These are phyloP conservation scores for Fimicolochytrium jonesii DNA, from an alignment of 192 early-diverging fungal species.

Conservation along the genomic window DNA sequence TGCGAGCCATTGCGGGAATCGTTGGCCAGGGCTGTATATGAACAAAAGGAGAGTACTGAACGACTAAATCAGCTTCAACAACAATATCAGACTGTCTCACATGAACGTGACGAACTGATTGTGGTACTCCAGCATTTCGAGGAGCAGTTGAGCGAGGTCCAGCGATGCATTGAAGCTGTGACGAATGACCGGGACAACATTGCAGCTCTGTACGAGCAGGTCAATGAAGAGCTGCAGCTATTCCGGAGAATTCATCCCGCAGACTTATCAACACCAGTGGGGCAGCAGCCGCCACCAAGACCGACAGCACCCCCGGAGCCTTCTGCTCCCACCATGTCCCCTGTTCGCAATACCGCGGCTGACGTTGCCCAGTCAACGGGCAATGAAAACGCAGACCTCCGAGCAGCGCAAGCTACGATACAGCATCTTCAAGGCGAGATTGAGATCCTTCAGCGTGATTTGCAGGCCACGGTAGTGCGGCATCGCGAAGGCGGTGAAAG, in stretches of 20 bases:
- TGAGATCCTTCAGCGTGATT: slow-evolving; percentile 30
- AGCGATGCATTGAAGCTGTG: slow-evolving; percentile 26
- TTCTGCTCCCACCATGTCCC: slow-evolving; percentile 7
- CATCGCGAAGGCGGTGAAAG: slow-evolving; percentile 29
- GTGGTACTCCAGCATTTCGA: slow-evolving; percentile 37
- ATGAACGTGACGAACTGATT: slow-evolving; percentile 43
- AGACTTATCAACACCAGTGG: neutral
- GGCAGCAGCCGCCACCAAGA: slow-evolving; percentile 2
- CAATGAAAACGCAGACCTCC: neutral
- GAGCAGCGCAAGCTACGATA: too few species aligned
- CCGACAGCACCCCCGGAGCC: slow-evolving; percentile 11
- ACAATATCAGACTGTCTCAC: too few species aligned
- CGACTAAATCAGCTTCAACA: too few species aligned
- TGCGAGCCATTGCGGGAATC: too few species aligned
- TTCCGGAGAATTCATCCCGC: neutral
- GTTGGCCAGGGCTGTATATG: too few species aligned
- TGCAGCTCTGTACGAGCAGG: slow-evolving; percentile 38
- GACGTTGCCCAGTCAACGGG: neutral
- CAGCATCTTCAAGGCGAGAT: slow-evolving; percentile 32
- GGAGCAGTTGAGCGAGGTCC: slow-evolving; percentile 29
- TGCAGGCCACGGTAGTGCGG: slow-evolving; percentile 29
- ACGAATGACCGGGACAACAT: slow-evolving; percentile 45
- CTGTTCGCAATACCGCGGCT: neutral
- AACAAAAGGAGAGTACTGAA: too few species aligned
- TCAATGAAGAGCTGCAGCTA: slow-evolving; percentile 3